Evolutionary conservation across 257 asterid species (phyloP), one percentile per base, ranked within the genome.

Genomic region (Sherardia arvensis): DNA sequence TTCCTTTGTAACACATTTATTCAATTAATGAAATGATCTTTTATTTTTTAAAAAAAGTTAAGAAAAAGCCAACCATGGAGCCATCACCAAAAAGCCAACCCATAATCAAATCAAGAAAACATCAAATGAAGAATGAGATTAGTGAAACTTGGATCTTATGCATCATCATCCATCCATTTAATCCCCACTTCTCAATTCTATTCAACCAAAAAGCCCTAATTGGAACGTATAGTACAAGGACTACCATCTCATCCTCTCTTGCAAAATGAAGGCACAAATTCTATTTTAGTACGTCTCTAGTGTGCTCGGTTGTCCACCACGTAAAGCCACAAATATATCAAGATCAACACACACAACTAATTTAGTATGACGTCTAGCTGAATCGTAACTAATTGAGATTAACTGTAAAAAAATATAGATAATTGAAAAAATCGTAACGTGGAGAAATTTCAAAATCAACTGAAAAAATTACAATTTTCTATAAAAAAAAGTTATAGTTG

Each of bases 221-320:
- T 14, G 48, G 20, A 12, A 43, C 20, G 20, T 43, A 43, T 15
- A 36, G 45, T 36, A 36, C 45, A 36, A 36, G 45, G 10, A 36
- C 45, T 36, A 36, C 45, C 45, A 11, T 36, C 45, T 17, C 45
- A 36, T 36, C 45, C 45, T 36, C 45, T 36, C 17, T 47, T 17
- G 23, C 22, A 47, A 29, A n/a, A 23, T 8, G 7, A 63, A 28
- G 21, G 28, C 58, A 27, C 17, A 17, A 48, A n/a, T 9, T 45
- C 21, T 63, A 7, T 17, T 64, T 57, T 27, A 55, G 33, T 55
- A 55, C 20, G 61, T 43, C 8, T 29, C 22, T 27, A 28, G 67
- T 66, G 61, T 43, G 74, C 20, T 38, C 70, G 69, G 87, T 72
- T 82, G 89, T 74, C 73, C 66, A 77, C 81, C 87, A 80, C 81